Base-by-base conservation (phyloP, 2,329 filamentous ascomycete genomes). In the Fusarium circinatum region DNA sequence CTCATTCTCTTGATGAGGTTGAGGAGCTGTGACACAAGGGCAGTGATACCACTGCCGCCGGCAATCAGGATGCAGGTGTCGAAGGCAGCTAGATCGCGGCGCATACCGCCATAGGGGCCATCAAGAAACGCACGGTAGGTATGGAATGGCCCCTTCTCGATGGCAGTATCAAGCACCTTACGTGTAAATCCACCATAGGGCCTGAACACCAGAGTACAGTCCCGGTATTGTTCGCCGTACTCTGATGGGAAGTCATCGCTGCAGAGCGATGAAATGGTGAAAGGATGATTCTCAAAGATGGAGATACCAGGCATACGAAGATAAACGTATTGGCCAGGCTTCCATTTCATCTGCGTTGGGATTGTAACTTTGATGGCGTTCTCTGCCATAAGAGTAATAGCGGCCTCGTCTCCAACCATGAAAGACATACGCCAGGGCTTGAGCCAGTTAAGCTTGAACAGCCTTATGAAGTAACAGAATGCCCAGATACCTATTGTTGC, bases 1-100 rank as follows among this genome's bases (percentile, higher is more conserved):
- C 95, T 91, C 92, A 98, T 98, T 67, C 95, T 91, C 84, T 98
- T 98, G 84, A 98, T 97, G n/a, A 98, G 86, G 75, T 97, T 94
- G 28, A 98, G 87, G 6, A 98, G 86, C 80, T 98, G 95, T 14
- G 94, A 97, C 80, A 98, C 94, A 68, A 98, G 89, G 14, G 96
- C 95, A 1, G 96, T 98, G 79, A 98, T 96, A 32, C 96, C 96
- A 75, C 94, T 98, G 48, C 96, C 96, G 55, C 96, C 96, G 1
- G 96, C 96, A 77, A 98, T 95, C 62, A 98, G 88, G 44, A 98
- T 92, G 61, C 96, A 95, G 24, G 96, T 96, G 75, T 98, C 96
- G 77, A 98, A 98, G 3, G 95, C 94, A 54, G 95, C 93, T 72
- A 98, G 88, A 70, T 96, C 93, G 62, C 95, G 90, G 69, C 94